Base-by-base conservation (phyloP, 352 stramenopile species). In the Globisporangium echinulatum region DNA sequence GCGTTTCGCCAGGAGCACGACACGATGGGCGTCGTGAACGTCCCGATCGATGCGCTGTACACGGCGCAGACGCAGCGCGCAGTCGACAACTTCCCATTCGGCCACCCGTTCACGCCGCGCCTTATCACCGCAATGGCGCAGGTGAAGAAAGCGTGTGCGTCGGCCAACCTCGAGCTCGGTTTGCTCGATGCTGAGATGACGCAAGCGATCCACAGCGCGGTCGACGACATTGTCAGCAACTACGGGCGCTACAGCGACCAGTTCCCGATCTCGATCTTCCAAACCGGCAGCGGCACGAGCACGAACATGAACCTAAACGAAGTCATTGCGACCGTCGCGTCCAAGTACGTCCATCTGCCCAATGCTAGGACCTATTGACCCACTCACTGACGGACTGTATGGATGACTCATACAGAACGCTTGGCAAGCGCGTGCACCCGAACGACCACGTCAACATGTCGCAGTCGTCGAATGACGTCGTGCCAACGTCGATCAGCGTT, bases 241-340 rank as follows among this genome's bases (percentile, higher is more conserved):
- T 83, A 75, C 52, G 54, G 58, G 15, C 47, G 11, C 13, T 74
- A 72, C 61, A 60, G 61, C 13, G 62, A 70, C 49, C 74, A 83
- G 53, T 83, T 83, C 72, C 74, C 74, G 9, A 71, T 83, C 64
- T 77, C 71, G 47, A 74, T 82, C 55, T 86, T 79, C 69, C 96
- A 99, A 71, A 98, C 93, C 7, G 94, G 96, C 46, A 91, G 74
- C 53, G 96, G 96, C 36, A 99, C 96, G n/a, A 96, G 97, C 67
- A 98, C 92, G 43, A 99, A 99, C 76, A 99, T 99, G 96, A 99
- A 99, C 75, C 87, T 97, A 19, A 98, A 99, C 76, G 93, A 99
- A 75, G 95, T 98, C 3, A 75, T 98, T 44, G 81, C 91, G 14
- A 98, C 97, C 64, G 74, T 96, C 39, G 92, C 94, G 8, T 67